Base-by-base conservation (phyloP, 768 basidiomycete genomes). In the Lactifluus hygrophoroides region DNA sequence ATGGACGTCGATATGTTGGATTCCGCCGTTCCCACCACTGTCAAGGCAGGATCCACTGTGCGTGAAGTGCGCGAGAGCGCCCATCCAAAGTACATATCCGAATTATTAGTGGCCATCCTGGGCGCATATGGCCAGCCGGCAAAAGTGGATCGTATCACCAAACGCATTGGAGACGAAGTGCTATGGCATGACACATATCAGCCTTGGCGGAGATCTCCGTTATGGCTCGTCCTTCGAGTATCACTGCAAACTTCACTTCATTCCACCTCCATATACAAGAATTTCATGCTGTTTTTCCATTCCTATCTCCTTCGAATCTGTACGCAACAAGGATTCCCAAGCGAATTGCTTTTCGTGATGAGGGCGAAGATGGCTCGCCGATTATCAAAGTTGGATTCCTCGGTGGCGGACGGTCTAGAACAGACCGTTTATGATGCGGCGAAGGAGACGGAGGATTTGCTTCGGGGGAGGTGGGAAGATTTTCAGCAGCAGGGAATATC, bases 21-120 rank as follows among this genome's bases (percentile, higher is more conserved):
- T 37, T 37, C 35, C 35, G 3, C 35, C 10, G 32, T n/a, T n/a
- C n/a, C 61, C 1, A 75, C 71, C 2, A 75, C 71, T 4, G 64
- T 11, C 5, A 79, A 79, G 28, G 35, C 35, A 37, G 13, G 35
- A 37, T 37, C 35, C 35, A 14, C 6, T 8, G 35, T 37, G 3
- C 35, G 8, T 13, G 35, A 37, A 14, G 13, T 37, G 3, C 35
- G 35, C 13, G 35, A 37, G 13, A 37, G 35, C 13, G 35, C 35
- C 13, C 8, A 37, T 37, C 35, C 35, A 37, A 37, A 37, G 13
- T 37, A 37, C 13, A 37, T 37, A 37, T 37, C 35, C 35, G 35
- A 37, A 11, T 14, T 37, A 37, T 14, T 37, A 37, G 35, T 37
- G 3, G 35, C 73, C 14, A 77, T 82, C 61, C 67, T 80, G n/a